Evolutionary conservation across 2,329 filamentous ascomycete species (phyloP), one percentile per base, ranked within the genome.

Genomic region (Fusarium sp.): DNA sequence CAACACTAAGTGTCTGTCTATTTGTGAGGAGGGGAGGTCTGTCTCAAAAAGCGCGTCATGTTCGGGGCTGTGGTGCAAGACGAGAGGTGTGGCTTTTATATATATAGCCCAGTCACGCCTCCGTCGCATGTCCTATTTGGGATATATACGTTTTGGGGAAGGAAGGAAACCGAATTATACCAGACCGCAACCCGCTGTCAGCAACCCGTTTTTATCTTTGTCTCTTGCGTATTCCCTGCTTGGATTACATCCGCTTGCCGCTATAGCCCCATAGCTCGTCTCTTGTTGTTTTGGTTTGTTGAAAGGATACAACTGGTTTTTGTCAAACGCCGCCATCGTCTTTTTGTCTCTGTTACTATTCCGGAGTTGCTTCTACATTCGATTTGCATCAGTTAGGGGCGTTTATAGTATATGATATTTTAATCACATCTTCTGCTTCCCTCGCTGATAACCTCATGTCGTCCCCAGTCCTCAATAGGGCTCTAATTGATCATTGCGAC

Each of bases 401-500:
- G 74, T 76, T 75, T 41, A 53, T 73, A 73, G 65, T 76, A 76
- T 76, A 76, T 73, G 73, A 76, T 48, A 66, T 76, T 75, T 75
- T 71, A 76, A 76, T 76, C 60, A 75, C 62, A 71, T 65, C 43
- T 62, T 71, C 65, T 60, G 46, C 58, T 66, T 75, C 56, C 41
- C 28, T 34, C 27, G 18, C 47, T 15, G 9, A 43, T 50, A 3
- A 13, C 15, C 30, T n/a, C 13, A 9, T 30, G 3, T 15, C 13
- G 43, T 34, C 12, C 12, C 31, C 8, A 34, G 31, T 34, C 31
- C 31, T 34, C 31, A 9, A 12, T 9, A 34, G 31, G 31, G 7
- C 31, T 9, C 12, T 9, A 34, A 12, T 34, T 34, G 31, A 34
- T 34, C 31, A 34, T 34, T 12, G 12, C 12, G 27, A 44, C 9